Conservation (phyloP, 345 rosid genomes). For the Streptanthus diversifolius region DNA sequence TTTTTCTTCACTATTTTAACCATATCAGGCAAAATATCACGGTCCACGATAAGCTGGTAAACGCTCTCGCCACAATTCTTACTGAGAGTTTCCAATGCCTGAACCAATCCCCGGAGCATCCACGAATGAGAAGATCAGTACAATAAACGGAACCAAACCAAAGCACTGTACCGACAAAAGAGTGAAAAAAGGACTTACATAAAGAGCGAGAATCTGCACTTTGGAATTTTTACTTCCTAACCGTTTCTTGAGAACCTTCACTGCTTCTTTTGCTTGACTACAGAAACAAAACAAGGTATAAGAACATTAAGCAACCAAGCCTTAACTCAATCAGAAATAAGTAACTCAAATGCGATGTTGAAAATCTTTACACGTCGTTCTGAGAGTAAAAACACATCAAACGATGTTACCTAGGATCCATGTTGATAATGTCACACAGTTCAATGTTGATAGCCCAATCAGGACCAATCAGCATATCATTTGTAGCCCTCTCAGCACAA, state of each 20-base stretch:
- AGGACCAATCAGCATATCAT: conserved; percentile 83
- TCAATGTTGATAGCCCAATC: conserved; percentile 97
- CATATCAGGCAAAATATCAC: conserved; percentile 93
- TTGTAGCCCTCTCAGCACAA: conserved; percentile 97
- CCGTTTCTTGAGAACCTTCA: conserved; percentile 88
- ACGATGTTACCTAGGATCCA: conserved; percentile 71
- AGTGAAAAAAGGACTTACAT: conserved; percentile 45
- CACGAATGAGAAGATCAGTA: background rate
- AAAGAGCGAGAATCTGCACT: conserved; percentile 79
- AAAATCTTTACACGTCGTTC: background rate
- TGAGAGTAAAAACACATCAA: background rate
- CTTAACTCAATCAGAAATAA: background rate
- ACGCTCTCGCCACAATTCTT: conserved; percentile 90
- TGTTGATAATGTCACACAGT: conserved; percentile 84
- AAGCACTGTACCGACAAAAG: background rate
- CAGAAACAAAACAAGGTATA: conserved; percentile 15
- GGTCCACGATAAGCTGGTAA: conserved; percentile 82
- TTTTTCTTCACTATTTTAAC: conserved; percentile 95
- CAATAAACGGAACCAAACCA: background rate
- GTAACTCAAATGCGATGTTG: background rate
- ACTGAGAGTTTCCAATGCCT: conserved; percentile 93
- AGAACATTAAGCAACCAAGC: background rate
- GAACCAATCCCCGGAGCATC: conserved; percentile 14
- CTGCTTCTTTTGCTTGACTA: conserved; percentile 89
- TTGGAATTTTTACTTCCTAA: conserved; percentile 84